Evolutionary conservation across 177 flowering plant species (phyloP).

Genomic region (Vitis hybrid): DNA sequence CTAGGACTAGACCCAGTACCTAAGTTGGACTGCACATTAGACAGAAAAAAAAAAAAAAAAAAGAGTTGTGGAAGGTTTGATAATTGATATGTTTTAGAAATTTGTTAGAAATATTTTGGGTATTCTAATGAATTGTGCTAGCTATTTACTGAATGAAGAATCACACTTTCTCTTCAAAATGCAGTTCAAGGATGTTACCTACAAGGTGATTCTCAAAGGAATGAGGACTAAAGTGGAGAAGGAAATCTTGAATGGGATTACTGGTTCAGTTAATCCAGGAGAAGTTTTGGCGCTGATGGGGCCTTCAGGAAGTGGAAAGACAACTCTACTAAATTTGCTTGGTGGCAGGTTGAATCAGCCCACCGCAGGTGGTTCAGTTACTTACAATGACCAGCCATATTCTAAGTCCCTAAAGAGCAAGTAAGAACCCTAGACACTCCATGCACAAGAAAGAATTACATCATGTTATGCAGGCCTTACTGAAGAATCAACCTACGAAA

Average conservation of each 20-base stretch:
- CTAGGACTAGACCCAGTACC: not conserved
- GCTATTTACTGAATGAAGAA: not conserved
- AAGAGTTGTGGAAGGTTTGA: not conserved
- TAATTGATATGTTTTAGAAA: not conserved
- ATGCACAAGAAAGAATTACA: not conserved
- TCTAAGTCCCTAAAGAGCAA: constrained; percentile 82
- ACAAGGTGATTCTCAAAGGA: constrained; percentile 74
- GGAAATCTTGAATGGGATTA: constrained; percentile 74
- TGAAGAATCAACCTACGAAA: not conserved
- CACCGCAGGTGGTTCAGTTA: constrained; percentile 54
- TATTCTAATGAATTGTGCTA: no score
- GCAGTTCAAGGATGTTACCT: constrained; percentile 85
- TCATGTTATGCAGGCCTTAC: not conserved
- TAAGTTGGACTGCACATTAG: no score
- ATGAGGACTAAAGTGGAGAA: constrained; percentile 54
- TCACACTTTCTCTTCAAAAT: constrained; percentile 9
- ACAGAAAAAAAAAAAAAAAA: no score
- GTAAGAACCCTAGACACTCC: constrained; percentile 29
- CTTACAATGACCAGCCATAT: constrained; percentile 87
- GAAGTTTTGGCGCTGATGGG: constrained; percentile 96
- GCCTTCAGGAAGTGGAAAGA: constrained; percentile 97
- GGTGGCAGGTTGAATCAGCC: constrained; percentile 64
- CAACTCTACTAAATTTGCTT: constrained; percentile 75
- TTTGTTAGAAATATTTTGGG: not conserved
- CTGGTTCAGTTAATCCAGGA: constrained; percentile 79